Evolutionary conservation across 306 rosid genomes (phyloP).

Genomic region (Lathyrus oleraceus): DNA sequence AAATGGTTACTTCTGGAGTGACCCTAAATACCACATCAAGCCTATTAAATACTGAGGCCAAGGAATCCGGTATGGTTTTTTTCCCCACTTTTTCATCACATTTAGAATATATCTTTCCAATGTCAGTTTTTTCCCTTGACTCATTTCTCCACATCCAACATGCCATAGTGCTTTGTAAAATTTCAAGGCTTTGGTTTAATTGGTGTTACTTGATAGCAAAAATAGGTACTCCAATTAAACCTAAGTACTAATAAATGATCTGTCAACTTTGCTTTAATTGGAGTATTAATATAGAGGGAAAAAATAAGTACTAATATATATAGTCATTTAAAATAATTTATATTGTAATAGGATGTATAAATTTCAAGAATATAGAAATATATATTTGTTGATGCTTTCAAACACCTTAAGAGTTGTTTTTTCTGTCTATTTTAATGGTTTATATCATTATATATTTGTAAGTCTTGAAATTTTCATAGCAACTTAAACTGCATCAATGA

Average conservation of each 20-base stretch:
- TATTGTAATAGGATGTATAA: background rate
- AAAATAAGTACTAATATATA: background rate
- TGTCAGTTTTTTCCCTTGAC: slow-evolving; percentile 8
- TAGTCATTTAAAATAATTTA: background rate
- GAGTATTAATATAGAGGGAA: background rate
- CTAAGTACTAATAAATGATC: too few species aligned
- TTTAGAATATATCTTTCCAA: slow-evolving; percentile 10
- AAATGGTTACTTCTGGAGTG: slow-evolving; percentile 40
- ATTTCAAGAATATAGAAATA: background rate
- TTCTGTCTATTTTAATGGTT: background rate
- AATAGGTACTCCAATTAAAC: too few species aligned
- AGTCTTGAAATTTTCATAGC: background rate
- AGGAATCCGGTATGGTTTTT: slow-evolving; percentile 44
- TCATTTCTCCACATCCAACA: slow-evolving; percentile 20
- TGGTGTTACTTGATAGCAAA: too few species aligned
- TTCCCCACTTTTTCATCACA: slow-evolving; percentile 4
- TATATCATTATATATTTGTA: background rate
- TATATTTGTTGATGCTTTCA: background rate
- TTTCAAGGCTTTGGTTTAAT: background rate
- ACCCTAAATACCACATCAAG: slow-evolving; percentile 41
- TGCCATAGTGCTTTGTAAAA: background rate
- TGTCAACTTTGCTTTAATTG: background rate
- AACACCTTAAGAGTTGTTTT: background rate
- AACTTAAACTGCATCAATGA: background rate
- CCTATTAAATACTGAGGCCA: slow-evolving; percentile 40